Conservation (phyloP, 2,329 filamentous ascomycete species). For the Fusarium sororula region DNA sequence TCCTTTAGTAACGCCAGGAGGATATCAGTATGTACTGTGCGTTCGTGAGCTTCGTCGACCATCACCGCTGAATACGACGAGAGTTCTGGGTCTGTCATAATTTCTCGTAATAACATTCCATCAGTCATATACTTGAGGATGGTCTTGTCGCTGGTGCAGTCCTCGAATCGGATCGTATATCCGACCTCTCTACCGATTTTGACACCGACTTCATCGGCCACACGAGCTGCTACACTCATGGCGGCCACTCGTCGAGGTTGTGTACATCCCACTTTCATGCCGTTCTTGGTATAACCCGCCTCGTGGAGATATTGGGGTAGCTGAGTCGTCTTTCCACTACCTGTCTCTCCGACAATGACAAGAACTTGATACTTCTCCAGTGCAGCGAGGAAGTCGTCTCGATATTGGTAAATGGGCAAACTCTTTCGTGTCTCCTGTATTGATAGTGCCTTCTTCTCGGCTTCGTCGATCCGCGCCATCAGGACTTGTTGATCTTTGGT, state of each 20-base stretch:
- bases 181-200: constrained; percentile 93
- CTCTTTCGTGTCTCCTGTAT: constrained; percentile 94
- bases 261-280: constrained; percentile 89
- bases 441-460: constrained; percentile 85
- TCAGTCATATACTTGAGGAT: constrained; percentile 97
- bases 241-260: constrained; percentile 95
- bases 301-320: constrained; percentile 93
- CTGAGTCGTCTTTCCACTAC: constrained; percentile 95
- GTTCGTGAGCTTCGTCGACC: constrained; percentile 97
- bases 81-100: constrained; percentile 88
- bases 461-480: constrained; percentile 84
- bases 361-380: constrained; percentile 86
- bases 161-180: constrained; percentile 94
- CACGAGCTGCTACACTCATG: constrained; percentile 96
- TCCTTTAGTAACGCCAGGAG: constrained; percentile 89
- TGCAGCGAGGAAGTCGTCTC: constrained; percentile 86
- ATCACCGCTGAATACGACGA: constrained; percentile 87
- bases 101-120: constrained; percentile 90
- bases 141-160: constrained; percentile 90
- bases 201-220: constrained; percentile 91
- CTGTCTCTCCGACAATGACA: constrained; percentile 94
- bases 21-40: constrained; percentile 91
- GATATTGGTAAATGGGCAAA: constrained; percentile 88
- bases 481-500: constrained; percentile 82
- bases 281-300: constrained; percentile 85